These are phyloP conservation scores for Phanerochaete sordida DNA, from an alignment of 768 basidiomycete genomes.

Conservation along the genomic window DNA sequence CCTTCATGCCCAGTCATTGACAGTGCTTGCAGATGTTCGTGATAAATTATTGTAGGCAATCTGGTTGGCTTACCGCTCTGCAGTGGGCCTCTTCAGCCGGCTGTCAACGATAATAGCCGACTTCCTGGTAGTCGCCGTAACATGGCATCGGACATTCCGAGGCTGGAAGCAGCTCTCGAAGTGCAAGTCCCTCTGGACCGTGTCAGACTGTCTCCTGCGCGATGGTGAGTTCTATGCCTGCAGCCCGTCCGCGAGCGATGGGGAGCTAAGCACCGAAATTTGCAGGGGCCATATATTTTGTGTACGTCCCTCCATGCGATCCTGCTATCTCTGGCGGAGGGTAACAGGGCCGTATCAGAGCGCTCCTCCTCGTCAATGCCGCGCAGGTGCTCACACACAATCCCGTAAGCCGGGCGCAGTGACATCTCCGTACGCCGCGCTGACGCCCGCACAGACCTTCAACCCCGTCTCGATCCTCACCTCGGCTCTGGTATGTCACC, in stretches of 20 bases:
- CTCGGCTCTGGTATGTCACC: not conserved
- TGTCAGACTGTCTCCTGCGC: not conserved
- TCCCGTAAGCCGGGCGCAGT: not conserved
- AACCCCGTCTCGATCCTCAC: not conserved
- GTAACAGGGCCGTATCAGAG: not conserved
- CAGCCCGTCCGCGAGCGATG: not conserved
- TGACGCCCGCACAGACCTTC: not conserved
- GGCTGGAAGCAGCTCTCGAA: not conserved
- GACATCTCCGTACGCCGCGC: too few species aligned
- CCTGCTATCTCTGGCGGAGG: not conserved
- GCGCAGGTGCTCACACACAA: not conserved
- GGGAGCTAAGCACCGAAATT: not conserved
- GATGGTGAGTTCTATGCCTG: not conserved
- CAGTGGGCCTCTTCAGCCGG: too few species aligned
- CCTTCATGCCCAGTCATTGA: too few species aligned
- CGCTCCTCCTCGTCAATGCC: not conserved
- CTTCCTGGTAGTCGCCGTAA: not conserved
- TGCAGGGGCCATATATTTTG: not conserved
- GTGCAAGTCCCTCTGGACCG: not conserved
- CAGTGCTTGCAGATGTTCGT: too few species aligned
- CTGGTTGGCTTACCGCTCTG: too few species aligned
- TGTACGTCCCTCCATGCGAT: not conserved
- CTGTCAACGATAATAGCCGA: not conserved
- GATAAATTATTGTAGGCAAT: too few species aligned
- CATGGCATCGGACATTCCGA: not conserved